Conservation (phyloP, 139 green algal species). For the Diplosphaera chodatii region DNA sequence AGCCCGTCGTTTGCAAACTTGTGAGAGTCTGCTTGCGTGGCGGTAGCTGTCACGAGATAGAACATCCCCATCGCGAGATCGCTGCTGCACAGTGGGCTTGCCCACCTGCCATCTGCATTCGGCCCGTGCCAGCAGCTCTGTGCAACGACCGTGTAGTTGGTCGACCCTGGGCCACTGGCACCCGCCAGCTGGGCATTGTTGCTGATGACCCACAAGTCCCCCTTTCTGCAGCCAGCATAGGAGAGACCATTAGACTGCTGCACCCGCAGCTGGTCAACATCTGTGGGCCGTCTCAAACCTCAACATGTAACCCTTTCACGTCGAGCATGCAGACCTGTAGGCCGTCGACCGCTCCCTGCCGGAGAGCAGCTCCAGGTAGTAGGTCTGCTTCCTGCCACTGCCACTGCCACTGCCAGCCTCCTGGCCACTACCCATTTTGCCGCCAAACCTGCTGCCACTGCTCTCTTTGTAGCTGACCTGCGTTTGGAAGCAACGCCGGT, state of each 20-base stretch:
- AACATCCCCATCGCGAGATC: too few relatives aligned
- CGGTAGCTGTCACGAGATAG: too few relatives aligned
- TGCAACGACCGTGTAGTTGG: slow-evolving; percentile 24
- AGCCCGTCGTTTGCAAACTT: neutral
- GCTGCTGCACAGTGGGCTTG: neutral
- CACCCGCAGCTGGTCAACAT: slow-evolving; percentile 5
- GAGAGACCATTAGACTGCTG: too few relatives aligned
- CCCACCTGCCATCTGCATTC: slow-evolving; percentile 67
- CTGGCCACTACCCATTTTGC: neutral
- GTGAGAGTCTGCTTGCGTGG: neutral
- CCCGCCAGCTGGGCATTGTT: slow-evolving; percentile 19
- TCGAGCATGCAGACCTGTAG: neutral
- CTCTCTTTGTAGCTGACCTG: neutral
- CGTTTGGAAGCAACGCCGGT: too few relatives aligned
- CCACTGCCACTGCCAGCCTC: neutral
- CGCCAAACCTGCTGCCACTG: neutral
- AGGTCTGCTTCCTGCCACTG: neutral
- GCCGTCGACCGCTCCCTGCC: slow-evolving; percentile 1
- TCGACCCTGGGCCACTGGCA: slow-evolving; percentile 2
- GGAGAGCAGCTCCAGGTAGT: slow-evolving; percentile 4
- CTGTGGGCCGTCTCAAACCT: neutral
- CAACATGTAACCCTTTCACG: neutral
- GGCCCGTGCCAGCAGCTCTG: slow-evolving; percentile 67
- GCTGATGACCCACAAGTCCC: slow-evolving; percentile 67
- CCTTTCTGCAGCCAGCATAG: slow-evolving; percentile 31